Evolutionary conservation across 805 yeast genomes (phyloP).

Genomic region (Candida qinlingensis): DNA sequence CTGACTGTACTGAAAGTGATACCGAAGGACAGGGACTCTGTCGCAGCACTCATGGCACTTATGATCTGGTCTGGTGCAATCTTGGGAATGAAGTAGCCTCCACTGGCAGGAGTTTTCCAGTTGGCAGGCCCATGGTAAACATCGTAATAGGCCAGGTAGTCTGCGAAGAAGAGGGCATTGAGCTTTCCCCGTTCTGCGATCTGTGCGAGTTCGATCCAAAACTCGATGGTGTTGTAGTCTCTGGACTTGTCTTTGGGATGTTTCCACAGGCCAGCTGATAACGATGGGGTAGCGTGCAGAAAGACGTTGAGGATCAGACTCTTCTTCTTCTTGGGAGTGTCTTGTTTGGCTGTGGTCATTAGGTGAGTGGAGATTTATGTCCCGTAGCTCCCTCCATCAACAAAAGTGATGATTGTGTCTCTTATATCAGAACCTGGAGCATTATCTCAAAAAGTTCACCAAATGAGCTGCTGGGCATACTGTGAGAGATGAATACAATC

Average conservation of each 20-base stretch:
- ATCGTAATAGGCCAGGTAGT: conserved; percentile 36
- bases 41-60: conserved; percentile 35
- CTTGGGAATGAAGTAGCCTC: conserved; percentile 27
- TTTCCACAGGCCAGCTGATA: conserved; percentile 32
- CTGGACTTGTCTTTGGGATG: conserved; percentile 10
- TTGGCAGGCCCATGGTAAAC: conserved; percentile 36
- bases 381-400: too few species aligned
- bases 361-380: too few species aligned
- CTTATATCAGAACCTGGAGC: too few species aligned
- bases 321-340: conserved; percentile 9
- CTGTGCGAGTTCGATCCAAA: conserved; percentile 34
- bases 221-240: conserved; percentile 22
- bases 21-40: conserved; percentile 35
- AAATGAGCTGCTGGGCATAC: too few species aligned
- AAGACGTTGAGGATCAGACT: conserved; percentile 34
- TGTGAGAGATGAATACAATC: too few species aligned
- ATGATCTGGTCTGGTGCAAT: conserved; percentile 31
- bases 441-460: too few species aligned
- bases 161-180: conserved; percentile 35
- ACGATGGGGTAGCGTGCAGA: conserved; percentile 27
- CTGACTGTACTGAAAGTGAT: conserved; percentile 38
- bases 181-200: conserved; percentile 34
- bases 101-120: conserved; percentile 28
- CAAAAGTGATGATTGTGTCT: too few species aligned
- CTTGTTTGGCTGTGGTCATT: neutral